phyloP scores from a whole-genome alignment of 1,139 yeast genomes.

The Petasospora rhodanensis region DNA sequence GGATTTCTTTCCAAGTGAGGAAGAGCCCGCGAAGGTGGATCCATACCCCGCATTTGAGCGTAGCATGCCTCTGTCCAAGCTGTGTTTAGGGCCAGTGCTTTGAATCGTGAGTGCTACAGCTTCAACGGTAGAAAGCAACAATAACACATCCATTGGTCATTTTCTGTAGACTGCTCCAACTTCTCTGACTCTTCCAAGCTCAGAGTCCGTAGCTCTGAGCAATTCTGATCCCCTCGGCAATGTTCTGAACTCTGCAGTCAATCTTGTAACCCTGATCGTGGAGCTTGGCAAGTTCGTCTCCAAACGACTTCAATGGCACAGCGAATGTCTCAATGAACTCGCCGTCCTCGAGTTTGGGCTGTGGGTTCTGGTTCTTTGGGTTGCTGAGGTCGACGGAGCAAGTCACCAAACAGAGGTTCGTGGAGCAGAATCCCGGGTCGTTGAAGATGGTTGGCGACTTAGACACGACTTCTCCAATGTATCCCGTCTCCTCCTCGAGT shows the following conservation, averaged over 20 bases:
- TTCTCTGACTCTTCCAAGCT: too few species aligned
- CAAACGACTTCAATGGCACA: conserved; percentile 57
- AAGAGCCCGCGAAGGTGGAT: too few species aligned
- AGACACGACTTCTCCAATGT: conserved; percentile 47
- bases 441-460: conserved; percentile 61
- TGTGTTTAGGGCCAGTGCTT: too few species aligned
- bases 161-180: too few species aligned
- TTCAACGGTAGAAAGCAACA: too few species aligned
- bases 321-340: conserved; percentile 83
- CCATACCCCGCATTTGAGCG: too few species aligned
- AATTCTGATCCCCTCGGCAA: conserved; percentile 69
- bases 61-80: too few species aligned
- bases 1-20: too few species aligned
- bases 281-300: conserved; percentile 48
- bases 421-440: conserved; percentile 94
- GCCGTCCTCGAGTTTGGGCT: conserved; percentile 74
- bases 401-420: conserved; percentile 76
- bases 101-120: too few species aligned
- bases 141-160: too few species aligned
- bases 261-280: conserved; percentile 63
- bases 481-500: conserved; percentile 89
- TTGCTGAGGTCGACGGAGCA: conserved; percentile 70
- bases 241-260: conserved; percentile 84
- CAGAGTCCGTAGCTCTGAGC: too few species aligned
- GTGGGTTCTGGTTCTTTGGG: conserved; percentile 62